phyloP scores from a whole-genome alignment of 116 monocot species.

The Zostera marina region DNA sequence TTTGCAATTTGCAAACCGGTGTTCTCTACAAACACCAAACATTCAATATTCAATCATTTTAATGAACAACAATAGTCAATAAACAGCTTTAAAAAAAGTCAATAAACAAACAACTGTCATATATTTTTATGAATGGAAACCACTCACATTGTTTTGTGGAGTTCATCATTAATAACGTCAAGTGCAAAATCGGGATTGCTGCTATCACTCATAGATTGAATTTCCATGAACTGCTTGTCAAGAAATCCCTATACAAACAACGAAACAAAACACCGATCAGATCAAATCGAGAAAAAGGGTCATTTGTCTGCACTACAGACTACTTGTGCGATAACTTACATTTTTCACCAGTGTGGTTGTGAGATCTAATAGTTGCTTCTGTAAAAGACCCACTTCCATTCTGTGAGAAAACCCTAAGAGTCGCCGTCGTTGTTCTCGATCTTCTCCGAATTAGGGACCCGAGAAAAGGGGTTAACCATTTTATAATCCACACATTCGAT shows the following conservation, averaged over 20 bases:
- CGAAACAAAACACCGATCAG: background rate
- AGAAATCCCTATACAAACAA: conserved; percentile 17
- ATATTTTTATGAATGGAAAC: background rate
- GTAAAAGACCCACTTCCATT: conserved; percentile 17
- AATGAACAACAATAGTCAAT: background rate
- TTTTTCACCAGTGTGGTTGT: conserved; percentile 8
- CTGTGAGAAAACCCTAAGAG: background rate
- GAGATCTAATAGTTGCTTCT: conserved; percentile 8
- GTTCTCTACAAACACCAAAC: conserved; percentile 1
- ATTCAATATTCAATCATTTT: too few species aligned
- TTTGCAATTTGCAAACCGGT: conserved; percentile 13
- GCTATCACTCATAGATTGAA: conserved; percentile 35
- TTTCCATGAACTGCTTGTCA: conserved; percentile 28
- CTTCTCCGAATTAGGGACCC: background rate
- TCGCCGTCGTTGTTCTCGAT: background rate
- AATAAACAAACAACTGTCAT: background rate
- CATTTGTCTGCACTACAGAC: background rate
- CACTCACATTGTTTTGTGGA: conserved; percentile 22
- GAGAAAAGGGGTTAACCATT: too few species aligned
- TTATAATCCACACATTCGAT: too few species aligned
- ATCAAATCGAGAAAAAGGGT: background rate
- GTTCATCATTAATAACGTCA: conserved; percentile 26
- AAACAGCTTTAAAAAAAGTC: background rate
- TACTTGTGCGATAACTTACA: background rate
- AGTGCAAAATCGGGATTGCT: conserved; percentile 24